A percentile compares a stretch with the other conserved stretches of the same genome.
These are phyloP conservation scores for Lepiota subincarnata DNA, from an alignment of 768 basidiomycete species.

Conservation along the genomic window DNA sequence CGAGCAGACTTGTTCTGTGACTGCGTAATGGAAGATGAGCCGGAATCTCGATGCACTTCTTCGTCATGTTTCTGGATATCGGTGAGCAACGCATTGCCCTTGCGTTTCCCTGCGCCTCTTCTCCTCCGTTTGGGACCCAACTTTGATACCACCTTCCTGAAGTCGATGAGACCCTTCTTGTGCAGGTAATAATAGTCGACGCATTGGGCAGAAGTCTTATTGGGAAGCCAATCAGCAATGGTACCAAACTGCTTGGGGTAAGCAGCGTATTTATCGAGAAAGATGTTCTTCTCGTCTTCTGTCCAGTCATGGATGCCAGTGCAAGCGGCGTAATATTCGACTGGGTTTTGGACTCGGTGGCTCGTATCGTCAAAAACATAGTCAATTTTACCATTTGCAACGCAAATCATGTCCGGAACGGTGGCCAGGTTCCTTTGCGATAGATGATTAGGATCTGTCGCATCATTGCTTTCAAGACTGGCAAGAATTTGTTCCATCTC, in stretches of 20 bases:
- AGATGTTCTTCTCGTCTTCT: constrained; percentile 72
- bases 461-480: constrained; percentile 87
- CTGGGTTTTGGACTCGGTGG: constrained; percentile 70
- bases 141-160: constrained; percentile 68
- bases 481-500: constrained; percentile 98
- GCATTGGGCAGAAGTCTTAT: constrained; percentile 87
- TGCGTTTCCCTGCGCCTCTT: constrained; percentile 63
- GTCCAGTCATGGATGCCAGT: constrained; percentile 88
- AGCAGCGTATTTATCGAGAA: constrained; percentile 76
- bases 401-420: constrained; percentile 88
- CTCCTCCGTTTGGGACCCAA: constrained; percentile 62
- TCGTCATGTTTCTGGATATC: constrained; percentile 80
- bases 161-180: constrained; percentile 86
- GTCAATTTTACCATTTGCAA: constrained; percentile 55
- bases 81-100: constrained; percentile 74
- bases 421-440: constrained; percentile 79
- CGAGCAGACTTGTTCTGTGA: constrained; percentile 33
- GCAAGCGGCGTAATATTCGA: constrained; percentile 67
- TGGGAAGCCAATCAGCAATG: constrained; percentile 73
- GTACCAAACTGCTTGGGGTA: constrained; percentile 95
- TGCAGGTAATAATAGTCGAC: constrained; percentile 93
- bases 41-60: constrained; percentile 37
- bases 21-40: constrained; percentile 29
- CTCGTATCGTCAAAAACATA: constrained; percentile 83
- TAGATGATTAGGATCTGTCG: constrained; percentile 89